Percentiles rank a stretch among this genome's conserved stretches.
phyloP scores from a whole-genome alignment of 2,329 filamentous ascomycete genomes.

The Hymenoscyphus infarciens region DNA sequence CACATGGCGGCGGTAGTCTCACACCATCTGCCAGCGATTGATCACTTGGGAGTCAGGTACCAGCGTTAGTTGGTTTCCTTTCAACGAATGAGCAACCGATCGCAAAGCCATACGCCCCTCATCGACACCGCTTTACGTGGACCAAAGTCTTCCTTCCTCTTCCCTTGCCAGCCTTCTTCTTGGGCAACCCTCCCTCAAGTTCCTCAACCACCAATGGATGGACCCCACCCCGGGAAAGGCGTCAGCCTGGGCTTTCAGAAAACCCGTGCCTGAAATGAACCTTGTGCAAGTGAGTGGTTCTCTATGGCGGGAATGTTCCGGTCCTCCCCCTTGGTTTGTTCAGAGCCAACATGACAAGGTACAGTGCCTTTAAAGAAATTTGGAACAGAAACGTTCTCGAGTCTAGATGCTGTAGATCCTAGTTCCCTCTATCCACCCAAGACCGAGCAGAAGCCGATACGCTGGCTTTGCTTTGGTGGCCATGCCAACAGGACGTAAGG shows the following conservation, averaged over 20 bases:
- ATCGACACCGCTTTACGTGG: constrained; percentile 2
- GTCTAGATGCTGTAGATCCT: constrained; percentile 7
- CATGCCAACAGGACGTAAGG: background rate
- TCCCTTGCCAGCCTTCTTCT: background rate
- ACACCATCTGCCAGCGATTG: background rate
- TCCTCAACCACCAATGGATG: background rate
- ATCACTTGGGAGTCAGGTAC: constrained; percentile 2
- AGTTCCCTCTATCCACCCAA: background rate
- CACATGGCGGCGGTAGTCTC: background rate
- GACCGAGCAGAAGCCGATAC: constrained; percentile 6
- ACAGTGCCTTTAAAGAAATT: background rate
- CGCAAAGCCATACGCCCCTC: constrained; percentile 1
- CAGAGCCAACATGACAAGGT: background rate
- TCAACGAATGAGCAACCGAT: constrained; percentile 3
- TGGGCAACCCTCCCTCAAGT: background rate
- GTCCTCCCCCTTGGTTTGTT: background rate
- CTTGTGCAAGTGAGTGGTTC: constrained; percentile 1
- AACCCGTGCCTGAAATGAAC: constrained; percentile 5
- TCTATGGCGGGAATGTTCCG: constrained; percentile 4
- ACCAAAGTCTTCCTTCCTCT: background rate
- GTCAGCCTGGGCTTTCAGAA: constrained; percentile 5
- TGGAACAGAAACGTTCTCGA: background rate
- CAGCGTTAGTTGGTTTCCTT: background rate
- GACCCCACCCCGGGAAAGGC: constrained; percentile 1
- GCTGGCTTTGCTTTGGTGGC: background rate